Evolutionary conservation across 2,329 filamentous ascomycete genomes (phyloP), one percentile per base, ranked within the genome.

Genomic region (Claviceps sp.): DNA sequence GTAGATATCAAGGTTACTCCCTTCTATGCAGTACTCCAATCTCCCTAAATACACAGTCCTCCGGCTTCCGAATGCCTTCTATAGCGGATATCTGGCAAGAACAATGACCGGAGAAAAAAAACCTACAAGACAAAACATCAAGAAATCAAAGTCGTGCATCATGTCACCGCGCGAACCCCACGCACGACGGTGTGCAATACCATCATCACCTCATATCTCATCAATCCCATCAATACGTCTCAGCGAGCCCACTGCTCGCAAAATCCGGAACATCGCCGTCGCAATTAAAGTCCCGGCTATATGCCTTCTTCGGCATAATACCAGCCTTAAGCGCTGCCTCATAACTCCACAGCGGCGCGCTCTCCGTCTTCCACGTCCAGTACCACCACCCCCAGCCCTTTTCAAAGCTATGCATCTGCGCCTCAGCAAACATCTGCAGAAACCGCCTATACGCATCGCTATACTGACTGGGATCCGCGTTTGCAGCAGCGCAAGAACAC

Each of bases 321-420:
- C 88, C 88, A 1, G 85, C 85, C 50, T 77, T 77, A 56, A 90
- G 72, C 0, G 88, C 90, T 57, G 82, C 75, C 68, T 90, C 82
- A 72, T 93, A 95, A 65, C 89, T 95, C 93, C 93, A 98, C 70
- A 96, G 88, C 54, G 82, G 75, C 48, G 86, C 83, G 57, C 70
- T 76, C 72, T 97, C 91, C 34, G 91, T 95, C 69, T 89, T 81
- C 91, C 93, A 95, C 37, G 90, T 97, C 93, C 93, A 98, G 70
- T 98, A 98, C 71, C 95, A 96, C 93, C 93, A 98, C 48, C 93
- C 93, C 84, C 86, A 93, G 5, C 87, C 88, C 56, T 84, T 82
- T 68, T 97, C 91, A 63, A 97, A 98, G 54, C 84, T 87, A 60
- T 84, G 77, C 88, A 98, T 98, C 72, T 98, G 93, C 51, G 90